Conservation (phyloP, 371 early-diverging fungal species). For the Rhizopus stolonifer region DNA sequence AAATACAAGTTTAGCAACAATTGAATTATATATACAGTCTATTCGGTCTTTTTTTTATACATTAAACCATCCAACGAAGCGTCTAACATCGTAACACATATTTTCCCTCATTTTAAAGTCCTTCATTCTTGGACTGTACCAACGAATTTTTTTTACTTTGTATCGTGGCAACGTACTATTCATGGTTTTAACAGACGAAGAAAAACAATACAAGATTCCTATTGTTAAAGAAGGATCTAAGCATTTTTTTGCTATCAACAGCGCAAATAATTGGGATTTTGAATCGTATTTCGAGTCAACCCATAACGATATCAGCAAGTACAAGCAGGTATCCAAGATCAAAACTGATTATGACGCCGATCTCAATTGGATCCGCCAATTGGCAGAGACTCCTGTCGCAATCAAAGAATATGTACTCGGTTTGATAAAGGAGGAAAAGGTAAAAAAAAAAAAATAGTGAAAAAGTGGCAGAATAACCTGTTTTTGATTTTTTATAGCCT, state of each 20-base stretch:
- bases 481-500: too few relatives aligned
- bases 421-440: neutral
- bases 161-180: neutral
- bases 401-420: neutral
- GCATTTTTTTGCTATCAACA: neutral
- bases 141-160: too few relatives aligned
- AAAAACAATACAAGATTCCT: slow-evolving; percentile 1
- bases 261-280: neutral
- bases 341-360: neutral
- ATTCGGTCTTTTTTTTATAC: too few relatives aligned
- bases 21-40: too few relatives aligned
- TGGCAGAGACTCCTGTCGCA: neutral
- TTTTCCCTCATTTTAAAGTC: too few relatives aligned
- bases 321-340: neutral
- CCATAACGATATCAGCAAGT: neutral
- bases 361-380: neutral
- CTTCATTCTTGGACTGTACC: too few relatives aligned
- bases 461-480: too few relatives aligned
- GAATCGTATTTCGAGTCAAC: neutral
- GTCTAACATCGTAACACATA: too few relatives aligned
- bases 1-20: too few relatives aligned
- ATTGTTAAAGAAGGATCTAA: neutral
- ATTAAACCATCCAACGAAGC: too few relatives aligned
- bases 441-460: too few relatives aligned
- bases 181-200: neutral